Conservation (phyloP, 140 eudicot species). For the Stevia rebaudiana region DNA sequence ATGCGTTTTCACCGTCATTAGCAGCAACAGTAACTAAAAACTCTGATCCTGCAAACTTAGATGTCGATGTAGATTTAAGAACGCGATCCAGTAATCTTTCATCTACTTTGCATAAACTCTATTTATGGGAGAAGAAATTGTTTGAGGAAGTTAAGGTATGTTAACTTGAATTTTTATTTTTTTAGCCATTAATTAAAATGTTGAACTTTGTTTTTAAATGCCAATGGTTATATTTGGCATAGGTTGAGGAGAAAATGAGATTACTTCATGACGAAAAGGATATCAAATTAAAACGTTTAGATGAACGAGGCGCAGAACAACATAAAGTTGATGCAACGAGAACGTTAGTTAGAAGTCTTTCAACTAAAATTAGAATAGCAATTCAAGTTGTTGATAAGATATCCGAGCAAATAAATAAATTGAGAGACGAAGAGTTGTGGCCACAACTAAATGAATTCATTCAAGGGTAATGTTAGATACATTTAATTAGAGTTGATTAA, state of each 20-base stretch:
- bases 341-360: constrained; percentile 59
- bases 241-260: constrained; percentile 94
- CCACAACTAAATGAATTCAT: constrained; percentile 74
- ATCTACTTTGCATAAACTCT: constrained; percentile 78
- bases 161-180: neutral
- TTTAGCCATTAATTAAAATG: neutral
- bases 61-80: constrained; percentile 38
- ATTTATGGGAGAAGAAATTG: constrained; percentile 92
- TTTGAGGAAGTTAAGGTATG: constrained; percentile 93
- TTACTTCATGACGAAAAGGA: constrained; percentile 62
- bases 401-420: constrained; percentile 68
- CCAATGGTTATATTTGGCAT: constrained; percentile 12
- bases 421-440: constrained; percentile 95
- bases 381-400: constrained; percentile 90
- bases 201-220: neutral
- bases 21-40: constrained; percentile 36
- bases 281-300: constrained; percentile 61
- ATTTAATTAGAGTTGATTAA: neutral
- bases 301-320: constrained; percentile 81
- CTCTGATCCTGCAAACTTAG: constrained; percentile 29
- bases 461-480: constrained; percentile 61
- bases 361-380: constrained; percentile 85
- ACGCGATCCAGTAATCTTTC: constrained; percentile 61
- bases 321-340: constrained; percentile 80
- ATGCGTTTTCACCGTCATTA: constrained; percentile 54